Conservation (phyloP, 805 yeast genomes). For the Candida awuae region DNA sequence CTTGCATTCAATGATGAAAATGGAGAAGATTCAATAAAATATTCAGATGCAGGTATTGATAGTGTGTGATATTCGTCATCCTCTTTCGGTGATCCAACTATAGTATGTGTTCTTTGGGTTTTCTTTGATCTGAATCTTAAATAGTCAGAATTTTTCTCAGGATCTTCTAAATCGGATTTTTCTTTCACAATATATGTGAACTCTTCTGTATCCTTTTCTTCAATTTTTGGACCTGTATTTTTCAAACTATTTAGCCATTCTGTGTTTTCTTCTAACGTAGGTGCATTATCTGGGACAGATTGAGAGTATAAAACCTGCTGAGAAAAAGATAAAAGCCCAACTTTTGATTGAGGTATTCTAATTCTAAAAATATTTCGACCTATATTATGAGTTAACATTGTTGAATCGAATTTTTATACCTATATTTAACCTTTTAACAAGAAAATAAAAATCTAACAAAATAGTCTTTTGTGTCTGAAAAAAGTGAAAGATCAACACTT, state of each 20-base stretch:
- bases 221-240: conserved; percentile 4
- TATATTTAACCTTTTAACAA: neutral
- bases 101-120: conserved; percentile 10
- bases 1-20: conserved; percentile 30
- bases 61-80: conserved; percentile 22
- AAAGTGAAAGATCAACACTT: too few species aligned
- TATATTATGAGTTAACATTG: too few species aligned
- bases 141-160: conserved; percentile 14
- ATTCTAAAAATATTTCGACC: too few species aligned
- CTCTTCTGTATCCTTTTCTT: neutral
- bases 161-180: conserved; percentile 17
- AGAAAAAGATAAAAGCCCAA: neutral
- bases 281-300: conserved; percentile 30
- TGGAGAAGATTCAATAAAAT: conserved; percentile 31
- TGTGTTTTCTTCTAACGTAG: conserved; percentile 26
- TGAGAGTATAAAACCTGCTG: neutral
- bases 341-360: too few species aligned
- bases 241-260: conserved; percentile 23
- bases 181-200: conserved; percentile 17
- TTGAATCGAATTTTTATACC: too few species aligned
- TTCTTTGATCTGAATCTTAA: conserved; percentile 10
- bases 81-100: conserved; percentile 13
- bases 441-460: neutral
- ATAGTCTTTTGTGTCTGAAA: neutral
- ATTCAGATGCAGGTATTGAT: conserved; percentile 26